Evolutionary conservation across 1,284 basidiomycete species (phyloP).

Genomic region (Chalciporus sp.): DNA sequence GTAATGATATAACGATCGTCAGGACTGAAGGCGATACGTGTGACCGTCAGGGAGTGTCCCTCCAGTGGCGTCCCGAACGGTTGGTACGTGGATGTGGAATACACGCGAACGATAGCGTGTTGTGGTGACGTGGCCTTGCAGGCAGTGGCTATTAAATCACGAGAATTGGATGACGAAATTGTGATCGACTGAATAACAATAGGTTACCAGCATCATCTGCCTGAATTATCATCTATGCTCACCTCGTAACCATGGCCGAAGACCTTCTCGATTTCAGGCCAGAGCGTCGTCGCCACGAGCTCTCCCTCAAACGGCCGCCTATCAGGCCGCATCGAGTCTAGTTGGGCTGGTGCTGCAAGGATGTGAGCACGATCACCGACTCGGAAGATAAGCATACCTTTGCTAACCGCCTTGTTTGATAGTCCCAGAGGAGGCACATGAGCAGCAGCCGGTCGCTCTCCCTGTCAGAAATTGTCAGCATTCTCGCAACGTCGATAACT

Average conservation of each 20-base stretch:
- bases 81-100: slow-evolving; percentile 73
- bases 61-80: slow-evolving; percentile 70
- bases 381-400: slow-evolving; percentile 43
- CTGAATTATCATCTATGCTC: slow-evolving; percentile 13
- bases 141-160: slow-evolving; percentile 82
- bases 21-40: slow-evolving; percentile 85
- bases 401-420: slow-evolving; percentile 68
- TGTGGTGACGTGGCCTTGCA: slow-evolving; percentile 88
- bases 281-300: slow-evolving; percentile 84
- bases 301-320: slow-evolving; percentile 81
- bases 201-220: slow-evolving; percentile 5
- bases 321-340: slow-evolving; percentile 16
- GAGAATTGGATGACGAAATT: slow-evolving; percentile 71
- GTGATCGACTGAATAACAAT: slow-evolving; percentile 64
- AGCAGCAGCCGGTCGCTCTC: slow-evolving; percentile 55
- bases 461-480: slow-evolving; percentile 20
- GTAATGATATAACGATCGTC: slow-evolving; percentile 81
- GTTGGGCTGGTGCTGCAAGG: slow-evolving; percentile 17
- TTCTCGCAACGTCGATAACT: background rate
- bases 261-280: slow-evolving; percentile 97
- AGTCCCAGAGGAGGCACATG: slow-evolving; percentile 77
- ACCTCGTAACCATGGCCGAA: slow-evolving; percentile 99
- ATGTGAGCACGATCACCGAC: background rate
- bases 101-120: slow-evolving; percentile 89
- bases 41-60: slow-evolving; percentile 91